Percentiles rank a stretch among this genome's conserved stretches.
Evolutionary conservation across 495 filamentous ascomycete genomes (phyloP).

Genomic region (Podospora didyma): DNA sequence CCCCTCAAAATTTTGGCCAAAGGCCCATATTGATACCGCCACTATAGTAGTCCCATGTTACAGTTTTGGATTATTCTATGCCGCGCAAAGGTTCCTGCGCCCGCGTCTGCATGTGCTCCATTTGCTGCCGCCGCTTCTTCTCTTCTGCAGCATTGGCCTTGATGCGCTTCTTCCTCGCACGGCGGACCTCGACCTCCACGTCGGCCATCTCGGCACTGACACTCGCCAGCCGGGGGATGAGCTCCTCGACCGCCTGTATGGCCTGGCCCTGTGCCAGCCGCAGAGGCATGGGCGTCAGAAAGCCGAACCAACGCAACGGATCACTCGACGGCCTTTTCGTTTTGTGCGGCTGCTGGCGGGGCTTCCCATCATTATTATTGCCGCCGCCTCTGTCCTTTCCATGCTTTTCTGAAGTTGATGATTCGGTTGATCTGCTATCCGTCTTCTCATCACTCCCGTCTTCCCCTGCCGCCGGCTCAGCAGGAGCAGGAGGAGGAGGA

Average conservation of each 20-base stretch:
- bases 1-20: no score
- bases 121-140: conserved; percentile 10
- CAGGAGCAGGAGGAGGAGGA: no score
- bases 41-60: no score
- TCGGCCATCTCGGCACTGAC: conserved; percentile 43
- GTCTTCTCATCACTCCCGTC: not conserved
- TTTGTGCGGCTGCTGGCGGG: not conserved
- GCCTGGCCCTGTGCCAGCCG: conserved; percentile 53
- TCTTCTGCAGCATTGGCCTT: conserved; percentile 35
- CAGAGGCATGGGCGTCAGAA: conserved; percentile 58
- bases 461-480: no score
- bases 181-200: conserved; percentile 47
- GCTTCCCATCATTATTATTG: conserved; percentile 1
- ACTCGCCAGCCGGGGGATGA: conserved; percentile 42
- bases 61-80: no score
- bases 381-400: not conserved
- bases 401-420: not conserved
- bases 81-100: no score
- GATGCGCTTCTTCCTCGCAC: conserved; percentile 45
- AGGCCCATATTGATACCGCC: no score
- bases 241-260: conserved; percentile 38
- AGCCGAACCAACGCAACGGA: conserved; percentile 68
- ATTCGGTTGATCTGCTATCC: not conserved
- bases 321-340: conserved; percentile 29
- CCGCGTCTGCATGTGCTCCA: no score